Evolutionary conservation across 2,329 filamentous ascomycete genomes (phyloP).

Genomic region (Penicillium aurantiogriseum): DNA sequence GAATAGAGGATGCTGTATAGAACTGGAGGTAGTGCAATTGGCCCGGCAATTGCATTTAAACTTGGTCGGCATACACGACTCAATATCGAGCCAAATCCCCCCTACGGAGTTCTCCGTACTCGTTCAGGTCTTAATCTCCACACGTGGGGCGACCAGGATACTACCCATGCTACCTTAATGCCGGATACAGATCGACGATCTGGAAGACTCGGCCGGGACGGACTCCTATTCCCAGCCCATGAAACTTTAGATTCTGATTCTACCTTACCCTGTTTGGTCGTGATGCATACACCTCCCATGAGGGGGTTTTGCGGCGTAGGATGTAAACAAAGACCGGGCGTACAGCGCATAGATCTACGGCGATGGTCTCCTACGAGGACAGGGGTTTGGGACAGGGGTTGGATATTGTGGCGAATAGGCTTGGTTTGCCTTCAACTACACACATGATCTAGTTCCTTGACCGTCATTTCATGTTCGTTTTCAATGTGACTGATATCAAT

Average conservation of each 20-base stretch:
- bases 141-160: neutral
- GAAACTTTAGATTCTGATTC: neutral
- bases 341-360: neutral
- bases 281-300: neutral
- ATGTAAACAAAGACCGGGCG: constrained; percentile 1
- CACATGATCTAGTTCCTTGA: neutral
- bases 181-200: neutral
- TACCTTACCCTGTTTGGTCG: neutral
- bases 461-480: neutral
- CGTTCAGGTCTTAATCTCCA: neutral
- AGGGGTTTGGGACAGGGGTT: neutral
- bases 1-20: neutral
- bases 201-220: neutral
- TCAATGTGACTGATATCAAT: neutral
- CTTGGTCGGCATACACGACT: neutral
- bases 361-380: neutral
- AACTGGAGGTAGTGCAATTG: neutral
- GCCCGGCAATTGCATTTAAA: neutral
- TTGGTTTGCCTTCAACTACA: neutral
- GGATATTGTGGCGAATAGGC: neutral
- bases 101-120: neutral
- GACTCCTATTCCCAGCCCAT: neutral
- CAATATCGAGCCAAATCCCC: neutral
- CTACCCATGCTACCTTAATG: neutral
- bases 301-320: neutral